Evolutionary conservation across 495 filamentous ascomycete species (phyloP), one percentile per base, ranked within the genome.

Genomic region (Podospora anserina): DNA sequence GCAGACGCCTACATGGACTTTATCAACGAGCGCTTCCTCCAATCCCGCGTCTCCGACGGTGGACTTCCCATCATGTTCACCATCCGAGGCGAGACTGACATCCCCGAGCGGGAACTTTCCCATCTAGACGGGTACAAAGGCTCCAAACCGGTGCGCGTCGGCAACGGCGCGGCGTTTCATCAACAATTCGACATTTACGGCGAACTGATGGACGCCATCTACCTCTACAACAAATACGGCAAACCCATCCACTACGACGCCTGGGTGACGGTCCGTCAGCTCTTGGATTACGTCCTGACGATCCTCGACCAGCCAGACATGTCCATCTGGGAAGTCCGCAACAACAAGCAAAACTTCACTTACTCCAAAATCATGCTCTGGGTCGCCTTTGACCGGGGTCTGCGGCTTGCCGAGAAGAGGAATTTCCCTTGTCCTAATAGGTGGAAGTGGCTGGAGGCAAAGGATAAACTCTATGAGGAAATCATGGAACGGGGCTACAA

Each of bases 291-390:
- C 66, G 85, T 86, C 27, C 68, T 87, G 54, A 86, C 83, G 34
- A 84, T 87, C 71, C 76, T 81, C 65, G 68, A 81, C 68, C 75
- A 88, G 58, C 87, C 88, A 20, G 90, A 92, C 76, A 91, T 91
- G 89, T 90, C 88, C 18, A 91, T 92, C 72, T 91, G 90, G 90
- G 90, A 92, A 74, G 89, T 90, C 20, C 86, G 89, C 63, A 89
- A 89, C 58, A 80, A 87, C 68, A 88, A 88, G 75, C 88, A 91
- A 73, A 85, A 91, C 75, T 92, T 91, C 70, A 83, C 88, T 58
- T 91, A 91, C 76, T 89, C 87, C 16, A 89, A 91, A 70, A 84
- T 92, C 69, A 90, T 91, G 87, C 80, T 92, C 26, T 92, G 90
- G 89, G 89, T 92, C 4, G 89, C 89, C 55, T 83, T 92, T 62